phyloP scores from a whole-genome alignment of 768 basidiomycete genomes.

The Suillus cothurnatus region DNA sequence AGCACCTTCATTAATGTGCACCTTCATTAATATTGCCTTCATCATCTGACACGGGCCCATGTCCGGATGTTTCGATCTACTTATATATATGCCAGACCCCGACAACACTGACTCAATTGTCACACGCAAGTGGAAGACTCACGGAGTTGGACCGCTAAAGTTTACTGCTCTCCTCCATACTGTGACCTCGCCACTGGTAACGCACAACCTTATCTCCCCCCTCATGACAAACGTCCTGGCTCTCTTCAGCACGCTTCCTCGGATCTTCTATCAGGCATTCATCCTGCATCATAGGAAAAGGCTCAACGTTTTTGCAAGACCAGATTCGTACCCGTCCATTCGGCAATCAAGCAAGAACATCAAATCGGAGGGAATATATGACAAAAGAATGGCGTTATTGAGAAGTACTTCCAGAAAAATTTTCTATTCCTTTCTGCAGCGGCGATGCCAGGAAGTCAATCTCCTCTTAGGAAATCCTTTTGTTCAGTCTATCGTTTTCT shows the following conservation, averaged over 20 bases:
- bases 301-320: constrained; percentile 58
- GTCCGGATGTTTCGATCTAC: constrained; percentile 46
- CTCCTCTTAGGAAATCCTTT: constrained; percentile 42
- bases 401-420: constrained; percentile 34
- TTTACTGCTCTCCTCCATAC: constrained; percentile 38
- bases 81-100: constrained; percentile 27
- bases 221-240: constrained; percentile 50
- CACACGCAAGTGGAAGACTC: not conserved
- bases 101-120: constrained; percentile 42
- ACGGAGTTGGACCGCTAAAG: constrained; percentile 28
- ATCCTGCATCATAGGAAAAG: constrained; percentile 59
- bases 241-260: constrained; percentile 54
- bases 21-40: too few species aligned
- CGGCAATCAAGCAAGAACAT: not conserved
- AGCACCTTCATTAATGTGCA: constrained; percentile 49
- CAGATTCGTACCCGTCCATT: constrained; percentile 49
- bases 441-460: constrained; percentile 35
- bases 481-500: constrained; percentile 1
- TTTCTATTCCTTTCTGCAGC: constrained; percentile 28
- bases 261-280: constrained; percentile 66
- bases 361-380: constrained; percentile 39
- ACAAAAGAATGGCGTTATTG: constrained; percentile 34
- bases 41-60: constrained; percentile 23
- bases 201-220: constrained; percentile 36
- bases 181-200: constrained; percentile 40